Percentiles rank a stretch among this genome's conserved stretches.
Conservation (phyloP, 139 green algal genomes). For the Zygnema circumcarinatum region DNA sequence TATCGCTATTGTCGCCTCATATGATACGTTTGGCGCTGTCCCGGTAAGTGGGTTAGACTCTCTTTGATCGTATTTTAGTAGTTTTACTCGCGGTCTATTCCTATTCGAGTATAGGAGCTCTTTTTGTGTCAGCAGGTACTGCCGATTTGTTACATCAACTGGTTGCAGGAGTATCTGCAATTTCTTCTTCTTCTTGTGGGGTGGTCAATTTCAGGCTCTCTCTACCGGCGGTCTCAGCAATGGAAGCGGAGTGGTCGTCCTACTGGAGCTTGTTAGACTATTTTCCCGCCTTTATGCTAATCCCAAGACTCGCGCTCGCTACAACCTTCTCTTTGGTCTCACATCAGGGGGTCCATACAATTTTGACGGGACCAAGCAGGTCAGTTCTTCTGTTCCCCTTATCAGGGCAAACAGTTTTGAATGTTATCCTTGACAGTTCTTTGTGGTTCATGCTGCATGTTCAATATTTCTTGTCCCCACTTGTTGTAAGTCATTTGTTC, state of each 20-base stretch:
- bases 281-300: constrained; percentile 50
- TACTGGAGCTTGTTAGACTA: constrained; percentile 51
- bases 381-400: background rate
- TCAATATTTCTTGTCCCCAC: too few relatives aligned
- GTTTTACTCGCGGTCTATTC: too few relatives aligned
- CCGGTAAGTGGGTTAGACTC: constrained; percentile 29
- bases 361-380: constrained; percentile 61
- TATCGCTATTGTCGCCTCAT: constrained; percentile 53
- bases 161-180: too few relatives aligned
- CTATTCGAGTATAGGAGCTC: too few relatives aligned
- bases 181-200: too few relatives aligned
- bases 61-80: too few relatives aligned
- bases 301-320: constrained; percentile 5
- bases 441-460: too few relatives aligned
- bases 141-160: too few relatives aligned
- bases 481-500: too few relatives aligned
- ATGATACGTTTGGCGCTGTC: constrained; percentile 57
- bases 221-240: constrained; percentile 14
- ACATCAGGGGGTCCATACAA: constrained; percentile 59
- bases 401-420: too few relatives aligned
- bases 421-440: too few relatives aligned
- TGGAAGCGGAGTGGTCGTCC: constrained; percentile 47
- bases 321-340: constrained; percentile 65
- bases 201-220: constrained; percentile 41
- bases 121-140: too few relatives aligned